A percentile compares a stretch with the other conserved stretches of the same genome.
These are phyloP conservation scores for Lentinula boryana DNA, from an alignment of 768 basidiomycete species.

Conservation along the genomic window DNA sequence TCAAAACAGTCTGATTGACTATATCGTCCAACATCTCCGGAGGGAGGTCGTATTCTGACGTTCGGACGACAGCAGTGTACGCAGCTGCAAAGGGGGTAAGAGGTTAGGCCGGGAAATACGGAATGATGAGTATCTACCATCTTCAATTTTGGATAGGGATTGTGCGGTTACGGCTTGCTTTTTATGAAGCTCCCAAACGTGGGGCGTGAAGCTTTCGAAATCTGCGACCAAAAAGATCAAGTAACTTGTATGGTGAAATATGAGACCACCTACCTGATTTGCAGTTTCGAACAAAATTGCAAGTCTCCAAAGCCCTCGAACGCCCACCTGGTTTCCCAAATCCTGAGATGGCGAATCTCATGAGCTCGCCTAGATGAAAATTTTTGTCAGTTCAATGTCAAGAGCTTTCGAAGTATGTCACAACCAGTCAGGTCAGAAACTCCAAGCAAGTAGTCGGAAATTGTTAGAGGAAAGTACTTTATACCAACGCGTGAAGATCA, in stretches of 20 bases:
- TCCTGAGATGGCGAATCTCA: slow-evolving; percentile 90
- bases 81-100: slow-evolving; percentile 38
- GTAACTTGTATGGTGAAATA: background rate
- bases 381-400: background rate
- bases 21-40: slow-evolving; percentile 67
- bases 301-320: slow-evolving; percentile 54
- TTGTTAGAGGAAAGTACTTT: slow-evolving; percentile 72
- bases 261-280: slow-evolving; percentile 48
- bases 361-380: slow-evolving; percentile 45
- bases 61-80: slow-evolving; percentile 67
- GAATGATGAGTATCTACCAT: slow-evolving; percentile 44
- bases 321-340: slow-evolving; percentile 64
- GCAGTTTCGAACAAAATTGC: slow-evolving; percentile 67
- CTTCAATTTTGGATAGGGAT: slow-evolving; percentile 94
- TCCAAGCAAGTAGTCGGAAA: slow-evolving; percentile 87
- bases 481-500: slow-evolving; percentile 1
- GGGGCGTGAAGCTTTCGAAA: slow-evolving; percentile 71
- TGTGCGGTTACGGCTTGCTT: slow-evolving; percentile 84
- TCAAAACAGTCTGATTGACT: slow-evolving; percentile 43
- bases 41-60: slow-evolving; percentile 67
- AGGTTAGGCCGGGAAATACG: background rate
- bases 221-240: slow-evolving; percentile 32
- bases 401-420: background rate
- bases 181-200: slow-evolving; percentile 69
- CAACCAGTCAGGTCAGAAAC: slow-evolving; percentile 86